Conservation (phyloP, 768 basidiomycete species). For the Lactifluus volemus region DNA sequence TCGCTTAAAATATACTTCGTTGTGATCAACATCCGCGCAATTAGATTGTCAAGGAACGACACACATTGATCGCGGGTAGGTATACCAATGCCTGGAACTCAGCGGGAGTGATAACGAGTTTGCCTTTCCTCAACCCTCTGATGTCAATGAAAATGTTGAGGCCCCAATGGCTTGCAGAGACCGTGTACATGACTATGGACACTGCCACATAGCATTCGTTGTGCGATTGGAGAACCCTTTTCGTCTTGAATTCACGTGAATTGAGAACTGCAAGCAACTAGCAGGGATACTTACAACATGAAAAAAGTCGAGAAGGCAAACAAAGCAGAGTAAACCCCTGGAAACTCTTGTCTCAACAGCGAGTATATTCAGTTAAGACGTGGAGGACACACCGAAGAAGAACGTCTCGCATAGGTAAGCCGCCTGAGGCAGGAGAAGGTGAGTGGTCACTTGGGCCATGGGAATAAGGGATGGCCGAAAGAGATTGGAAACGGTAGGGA, state of each 20-base stretch:
- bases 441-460: not conserved
- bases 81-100: not conserved
- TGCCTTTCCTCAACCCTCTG: not conserved
- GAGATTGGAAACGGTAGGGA: not conserved
- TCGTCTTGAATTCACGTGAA: not conserved
- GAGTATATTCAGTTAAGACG: not conserved
- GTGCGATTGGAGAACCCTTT: not conserved
- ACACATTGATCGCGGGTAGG: conserved; percentile 1
- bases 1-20: not conserved
- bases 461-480: not conserved
- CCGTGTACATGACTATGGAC: not conserved
- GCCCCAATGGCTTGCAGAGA: not conserved
- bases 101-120: not conserved
- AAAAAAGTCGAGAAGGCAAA: not conserved
- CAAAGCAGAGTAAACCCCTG: not conserved
- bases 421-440: not conserved
- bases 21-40: not conserved
- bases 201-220: not conserved
- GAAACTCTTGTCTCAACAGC: not conserved
- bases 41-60: not conserved
- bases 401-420: not conserved
- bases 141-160: not conserved
- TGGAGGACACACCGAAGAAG: not conserved
- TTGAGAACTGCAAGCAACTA: not conserved
- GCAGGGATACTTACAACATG: not conserved